Evolutionary conservation across 2,329 filamentous ascomycete species (phyloP), one percentile per base, ranked within the genome.

Genomic region (Trichoderma citrinoviride): DNA sequence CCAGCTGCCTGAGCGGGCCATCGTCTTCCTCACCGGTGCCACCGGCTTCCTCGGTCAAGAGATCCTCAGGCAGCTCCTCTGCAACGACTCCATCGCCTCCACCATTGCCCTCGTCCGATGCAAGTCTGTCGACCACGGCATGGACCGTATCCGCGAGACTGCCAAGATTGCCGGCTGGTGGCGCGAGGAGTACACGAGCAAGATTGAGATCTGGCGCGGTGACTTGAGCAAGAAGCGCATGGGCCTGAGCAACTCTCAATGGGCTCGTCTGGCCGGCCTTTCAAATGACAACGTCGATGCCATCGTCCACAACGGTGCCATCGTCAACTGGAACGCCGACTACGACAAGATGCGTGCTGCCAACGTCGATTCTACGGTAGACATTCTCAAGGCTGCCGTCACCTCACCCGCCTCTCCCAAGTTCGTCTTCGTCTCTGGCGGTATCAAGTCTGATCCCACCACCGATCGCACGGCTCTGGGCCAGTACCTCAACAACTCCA

Each of bases 291-390:
- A 87, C 44, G 88, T 89, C 0, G 90, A 96, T 72, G 83, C 87
- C 1, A 81, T 92, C 7, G 84, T 92, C 41, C 90, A 97, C 80
- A 97, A 97, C 72, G 93, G 92, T 50, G 91, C 92, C 17, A 80
- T 83, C 43, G 87, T 91, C 10, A 89, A 96, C 74, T 96, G 92
- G 92, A 87, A 96, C 40, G 83, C 87, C 70, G 87, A 85, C 7
- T 97, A 96, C 76, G 83, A 86, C 10, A 85, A 86, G 50, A 83
- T 97, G 68, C 86, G 85, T 71, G 81, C 85, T 0, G 82, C 90
- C 57, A 97, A 97, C 73, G 92, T 97, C 2, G 78, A 66, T 3
- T 71, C 72, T 0, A 70, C 69, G 5, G 14, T 68, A 8, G 57
- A 69, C 1, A 60, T 74, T 17, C 64, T 73, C 12, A 52, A 64